Base-by-base conservation (phyloP, 495 filamentous ascomycete genomes). In the Penicillium soppii region DNA sequence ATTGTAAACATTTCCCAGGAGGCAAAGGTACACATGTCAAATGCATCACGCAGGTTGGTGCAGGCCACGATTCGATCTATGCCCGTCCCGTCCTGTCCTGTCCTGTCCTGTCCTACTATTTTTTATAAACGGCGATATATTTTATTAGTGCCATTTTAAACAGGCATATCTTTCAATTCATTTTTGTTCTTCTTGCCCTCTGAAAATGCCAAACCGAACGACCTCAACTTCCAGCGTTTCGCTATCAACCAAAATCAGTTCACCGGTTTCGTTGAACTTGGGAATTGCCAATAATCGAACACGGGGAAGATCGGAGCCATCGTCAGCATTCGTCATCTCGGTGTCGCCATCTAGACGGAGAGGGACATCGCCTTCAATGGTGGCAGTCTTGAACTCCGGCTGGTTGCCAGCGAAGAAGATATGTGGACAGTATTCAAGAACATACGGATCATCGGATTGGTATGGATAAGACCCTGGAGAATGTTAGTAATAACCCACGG, bases 381-480 rank as follows among this genome's bases (percentile, higher is more conserved):
- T 66, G 10, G 77, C 78, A 6, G 87, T 95, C 52, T 86, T 88
- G 66, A 94, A 97, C 46, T 77, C 74, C 10, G 89, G 86, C 63
- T 97, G 92, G 57, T 88, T 92, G 15, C 94, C 94, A 3, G 89
- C 83, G 62, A 97, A 90, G 70, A 88, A 97, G 37, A 97, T 76
- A 53, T 97, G 91, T 2, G 94, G 94, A 52, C 91, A 96, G 32
- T 87, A 73, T 45, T 86, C 80, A 17, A 90, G 70, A 35, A 97
- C 84, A 62, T 96, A 95, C 4, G 87, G 91, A 61, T 99, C 94
- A 39, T 88, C 80, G 30, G 88, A 84, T 72, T 96, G 89, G 71
- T 95, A 97, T 7, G 94, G 94, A 66, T 97, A 97, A 47, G 87
- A 88, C 92, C 91, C 91, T 96, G 53, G 29, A 20, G 17, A 29